These are phyloP conservation scores for Vaucheria bursata DNA, from an alignment of 352 stramenopile species.

Conservation along the genomic window DNA sequence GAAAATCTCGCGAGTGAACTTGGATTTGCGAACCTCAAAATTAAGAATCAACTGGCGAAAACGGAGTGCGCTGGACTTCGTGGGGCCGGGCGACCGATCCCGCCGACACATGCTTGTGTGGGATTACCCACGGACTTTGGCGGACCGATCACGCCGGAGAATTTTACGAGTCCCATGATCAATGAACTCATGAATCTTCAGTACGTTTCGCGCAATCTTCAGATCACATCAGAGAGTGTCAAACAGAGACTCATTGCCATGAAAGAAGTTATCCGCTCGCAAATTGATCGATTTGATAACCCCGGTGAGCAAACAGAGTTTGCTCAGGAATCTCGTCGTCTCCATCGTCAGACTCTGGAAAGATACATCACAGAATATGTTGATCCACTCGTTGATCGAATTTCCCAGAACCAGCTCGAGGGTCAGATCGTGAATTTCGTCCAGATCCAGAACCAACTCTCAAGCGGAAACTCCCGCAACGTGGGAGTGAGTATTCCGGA, in stretches of 20 bases:
- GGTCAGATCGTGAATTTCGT: not conserved
- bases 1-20: not conserved
- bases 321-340: too few relatives aligned
- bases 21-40: not conserved
- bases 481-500: not conserved
- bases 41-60: not conserved
- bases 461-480: not conserved
- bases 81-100: not conserved
- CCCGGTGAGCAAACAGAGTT: too few relatives aligned
- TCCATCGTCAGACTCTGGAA: not conserved
- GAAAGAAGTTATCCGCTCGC: not conserved
- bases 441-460: not conserved
- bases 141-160: not conserved
- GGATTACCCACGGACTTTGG: not conserved
- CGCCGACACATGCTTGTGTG: not conserved
- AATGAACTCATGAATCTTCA: constrained; percentile 4
- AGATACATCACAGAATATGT: not conserved
- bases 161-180: not conserved
- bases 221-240: not conserved
- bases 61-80: not conserved
- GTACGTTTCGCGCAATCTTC: not conserved
- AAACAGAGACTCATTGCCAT: not conserved
- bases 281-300: not conserved
- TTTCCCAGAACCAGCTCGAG: not conserved
- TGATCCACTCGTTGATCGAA: not conserved